A percentile compares a stretch with the other conserved stretches of the same genome.
These are phyloP conservation scores for Discostella stelligera DNA, from an alignment of 352 stramenopile species.

Conservation along the genomic window DNA sequence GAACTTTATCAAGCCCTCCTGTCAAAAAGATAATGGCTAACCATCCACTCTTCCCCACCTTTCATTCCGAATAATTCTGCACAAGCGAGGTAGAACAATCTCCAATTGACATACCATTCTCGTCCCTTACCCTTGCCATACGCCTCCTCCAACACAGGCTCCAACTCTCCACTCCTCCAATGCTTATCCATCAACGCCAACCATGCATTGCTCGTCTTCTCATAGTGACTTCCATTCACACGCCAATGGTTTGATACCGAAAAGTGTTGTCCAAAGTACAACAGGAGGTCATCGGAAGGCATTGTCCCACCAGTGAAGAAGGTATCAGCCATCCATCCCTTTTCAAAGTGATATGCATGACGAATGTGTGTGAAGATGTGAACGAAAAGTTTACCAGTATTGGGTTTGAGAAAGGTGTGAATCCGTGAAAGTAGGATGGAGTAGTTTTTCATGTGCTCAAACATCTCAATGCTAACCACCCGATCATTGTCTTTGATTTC, in stretches of 20 bases:
- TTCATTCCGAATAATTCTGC: slow-evolving; percentile 83
- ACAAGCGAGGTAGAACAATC: slow-evolving; percentile 84
- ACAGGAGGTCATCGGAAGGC: slow-evolving; percentile 84
- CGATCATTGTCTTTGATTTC: slow-evolving; percentile 83
- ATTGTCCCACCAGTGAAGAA: slow-evolving; percentile 91
- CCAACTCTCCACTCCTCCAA: slow-evolving; percentile 64
- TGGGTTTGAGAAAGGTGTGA: slow-evolving; percentile 76
- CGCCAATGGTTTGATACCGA: slow-evolving; percentile 81
- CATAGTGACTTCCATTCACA: slow-evolving; percentile 86
- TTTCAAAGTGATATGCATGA: slow-evolving; percentile 85
- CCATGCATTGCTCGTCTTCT: slow-evolving; percentile 84
- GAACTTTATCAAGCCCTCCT: slow-evolving; percentile 35
- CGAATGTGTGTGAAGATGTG: slow-evolving; percentile 87
- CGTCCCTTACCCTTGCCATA: slow-evolving; percentile 75
- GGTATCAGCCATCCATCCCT: slow-evolving; percentile 86
- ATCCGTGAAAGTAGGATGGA: slow-evolving; percentile 60
- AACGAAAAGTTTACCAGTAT: slow-evolving; percentile 74
- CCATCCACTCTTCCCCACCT: slow-evolving; percentile 84
- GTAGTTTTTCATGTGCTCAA: slow-evolving; percentile 89
- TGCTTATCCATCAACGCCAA: slow-evolving; percentile 79
- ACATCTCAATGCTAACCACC: slow-evolving; percentile 87
- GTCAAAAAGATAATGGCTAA: slow-evolving; percentile 86
- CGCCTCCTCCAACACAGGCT: slow-evolving; percentile 64
- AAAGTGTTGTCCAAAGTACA: slow-evolving; percentile 84
- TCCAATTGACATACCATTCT: slow-evolving; percentile 86